Percentiles rank a stretch among this genome's conserved stretches.
Conservation (phyloP, 1,284 basidiomycete genomes). For the Pascua guehoae region DNA sequence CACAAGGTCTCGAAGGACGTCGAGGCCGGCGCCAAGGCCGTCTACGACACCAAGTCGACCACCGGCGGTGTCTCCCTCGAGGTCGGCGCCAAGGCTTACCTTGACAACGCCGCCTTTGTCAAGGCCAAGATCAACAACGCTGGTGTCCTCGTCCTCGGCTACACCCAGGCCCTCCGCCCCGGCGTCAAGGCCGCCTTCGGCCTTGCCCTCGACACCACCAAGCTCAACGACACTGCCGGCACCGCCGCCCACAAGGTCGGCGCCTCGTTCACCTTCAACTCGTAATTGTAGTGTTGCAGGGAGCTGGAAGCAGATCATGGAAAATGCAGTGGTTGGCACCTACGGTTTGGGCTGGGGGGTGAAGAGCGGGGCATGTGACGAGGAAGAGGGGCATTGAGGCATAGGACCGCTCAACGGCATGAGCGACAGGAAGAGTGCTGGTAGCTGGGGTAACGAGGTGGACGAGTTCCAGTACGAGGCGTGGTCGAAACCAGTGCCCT, state of each 20-base stretch:
- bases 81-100: conserved; percentile 85
- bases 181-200: conserved; percentile 94
- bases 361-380: neutral
- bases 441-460: neutral
- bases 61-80: conserved; percentile 85
- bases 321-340: conserved; percentile 18
- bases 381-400: neutral
- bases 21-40: conserved; percentile 95
- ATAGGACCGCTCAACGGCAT: neutral
- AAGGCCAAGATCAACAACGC: conserved; percentile 99
- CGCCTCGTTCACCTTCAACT: conserved; percentile 57
- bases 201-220: conserved; percentile 84
- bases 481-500: no score
- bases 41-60: conserved; percentile 92
- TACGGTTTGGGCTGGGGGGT: no score
- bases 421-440: neutral
- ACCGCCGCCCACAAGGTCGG: conserved; percentile 57
- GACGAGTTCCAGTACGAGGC: neutral
- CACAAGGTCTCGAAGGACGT: conserved; percentile 88
- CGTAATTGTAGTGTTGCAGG: conserved; percentile 27
- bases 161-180: conserved; percentile 87
- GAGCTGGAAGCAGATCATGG: conserved; percentile 7
- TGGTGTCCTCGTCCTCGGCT: conserved; percentile 83
- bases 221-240: conserved; percentile 64
- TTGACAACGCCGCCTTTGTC: conserved; percentile 81